Conservation (phyloP, 1,139 yeast genomes). For the Candida pseudoviswanathii region DNA sequence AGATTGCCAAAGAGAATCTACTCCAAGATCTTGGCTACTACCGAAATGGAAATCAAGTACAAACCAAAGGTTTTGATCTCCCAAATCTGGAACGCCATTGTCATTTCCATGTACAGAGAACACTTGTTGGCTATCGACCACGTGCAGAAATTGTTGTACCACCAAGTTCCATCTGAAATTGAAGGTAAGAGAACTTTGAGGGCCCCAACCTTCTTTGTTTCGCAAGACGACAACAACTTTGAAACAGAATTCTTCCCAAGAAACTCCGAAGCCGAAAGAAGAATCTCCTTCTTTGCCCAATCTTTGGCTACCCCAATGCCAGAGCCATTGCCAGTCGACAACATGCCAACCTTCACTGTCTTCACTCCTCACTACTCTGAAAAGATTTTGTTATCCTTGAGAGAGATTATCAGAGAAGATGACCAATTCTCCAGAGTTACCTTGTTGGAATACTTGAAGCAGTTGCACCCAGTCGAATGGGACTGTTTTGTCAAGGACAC, state of each 20-base stretch:
- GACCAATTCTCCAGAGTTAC: conserved; percentile 52
- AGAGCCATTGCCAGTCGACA: conserved; percentile 39
- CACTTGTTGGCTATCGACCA: conserved; percentile 54
- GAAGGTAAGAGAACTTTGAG: conserved; percentile 31
- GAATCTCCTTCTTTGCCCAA: conserved; percentile 58
- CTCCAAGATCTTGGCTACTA: conserved; percentile 43
- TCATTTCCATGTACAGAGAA: conserved; percentile 60
- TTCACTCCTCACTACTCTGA: conserved; percentile 55
- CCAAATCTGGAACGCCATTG: conserved; percentile 55
- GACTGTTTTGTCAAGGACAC: conserved; percentile 53
- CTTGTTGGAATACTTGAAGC: conserved; percentile 53
- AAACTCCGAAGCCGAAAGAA: conserved; percentile 50
- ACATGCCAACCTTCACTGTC: conserved; percentile 55
- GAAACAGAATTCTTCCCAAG: conserved; percentile 35
- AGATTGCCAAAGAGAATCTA: conserved; percentile 53
- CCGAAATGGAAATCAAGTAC: conserved; percentile 47
- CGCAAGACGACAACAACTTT: conserved; percentile 51
- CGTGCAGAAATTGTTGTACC: conserved; percentile 49
- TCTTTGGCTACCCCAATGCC: conserved; percentile 57
- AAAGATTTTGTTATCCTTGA: conserved; percentile 47
- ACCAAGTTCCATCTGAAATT: conserved; percentile 30
- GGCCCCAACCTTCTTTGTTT: conserved; percentile 52
- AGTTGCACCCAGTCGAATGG: conserved; percentile 55
- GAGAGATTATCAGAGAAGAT: conserved; percentile 50
- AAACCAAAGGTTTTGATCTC: conserved; percentile 43